Evolutionary conservation across 2,329 filamentous ascomycete genomes (phyloP).

Genomic region (Paraphaeosphaeria sporulosa): DNA sequence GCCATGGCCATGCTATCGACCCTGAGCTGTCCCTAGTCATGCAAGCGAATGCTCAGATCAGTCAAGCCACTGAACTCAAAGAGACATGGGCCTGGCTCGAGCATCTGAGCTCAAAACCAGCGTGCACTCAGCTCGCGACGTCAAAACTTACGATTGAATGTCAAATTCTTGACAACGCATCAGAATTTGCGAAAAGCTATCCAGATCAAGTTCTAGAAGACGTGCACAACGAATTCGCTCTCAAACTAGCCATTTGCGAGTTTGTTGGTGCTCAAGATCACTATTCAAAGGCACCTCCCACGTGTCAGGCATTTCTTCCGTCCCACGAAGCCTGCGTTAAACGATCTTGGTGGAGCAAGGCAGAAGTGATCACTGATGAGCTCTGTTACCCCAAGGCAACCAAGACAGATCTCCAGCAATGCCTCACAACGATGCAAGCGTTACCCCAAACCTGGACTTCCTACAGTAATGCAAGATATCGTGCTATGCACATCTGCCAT

Average conservation of each 20-base stretch:
- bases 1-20: conserved; percentile 4
- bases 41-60: conserved; percentile 12
- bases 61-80: conserved; percentile 11
- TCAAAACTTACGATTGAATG: conserved; percentile 62
- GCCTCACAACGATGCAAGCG: conserved; percentile 62
- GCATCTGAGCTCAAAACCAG: conserved; percentile 26
- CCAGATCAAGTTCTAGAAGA: conserved; percentile 44
- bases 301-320: conserved; percentile 60
- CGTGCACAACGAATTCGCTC: conserved; percentile 65
- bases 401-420: conserved; percentile 54
- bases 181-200: conserved; percentile 34
- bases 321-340: conserved; percentile 43
- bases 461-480: conserved; percentile 68
- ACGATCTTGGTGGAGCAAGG: conserved; percentile 29
- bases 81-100: conserved; percentile 14
- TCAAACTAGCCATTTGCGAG: conserved; percentile 70
- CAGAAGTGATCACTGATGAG: conserved; percentile 23
- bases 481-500: conserved; percentile 68
- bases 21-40: conserved; percentile 10
- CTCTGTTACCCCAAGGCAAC: conserved; percentile 47
- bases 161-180: conserved; percentile 53
- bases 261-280: conserved; percentile 56
- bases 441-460: conserved; percentile 69
- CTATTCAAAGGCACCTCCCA: conserved; percentile 57
- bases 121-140: conserved; percentile 62